Percentiles rank a stretch among this genome's conserved stretches.
These are phyloP conservation scores for Russula dissimulans DNA, from an alignment of 768 basidiomycete species.

Conservation along the genomic window DNA sequence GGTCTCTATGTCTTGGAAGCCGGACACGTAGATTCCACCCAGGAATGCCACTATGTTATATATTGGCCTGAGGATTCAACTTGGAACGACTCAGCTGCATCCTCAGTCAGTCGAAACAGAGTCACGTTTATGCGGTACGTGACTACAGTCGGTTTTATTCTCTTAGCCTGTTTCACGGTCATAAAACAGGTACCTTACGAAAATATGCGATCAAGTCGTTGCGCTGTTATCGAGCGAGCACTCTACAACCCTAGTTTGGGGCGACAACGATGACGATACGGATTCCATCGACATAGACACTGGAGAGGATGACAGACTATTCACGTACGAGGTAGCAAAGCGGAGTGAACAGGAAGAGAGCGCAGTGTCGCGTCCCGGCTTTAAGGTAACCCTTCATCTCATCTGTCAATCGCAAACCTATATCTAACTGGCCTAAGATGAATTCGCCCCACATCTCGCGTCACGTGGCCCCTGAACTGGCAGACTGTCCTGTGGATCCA, in stretches of 20 bases:
- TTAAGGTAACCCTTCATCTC: slow-evolving; percentile 30
- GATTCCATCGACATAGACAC: slow-evolving; percentile 30
- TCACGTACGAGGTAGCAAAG: slow-evolving; percentile 45
- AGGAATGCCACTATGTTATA: slow-evolving; percentile 35
- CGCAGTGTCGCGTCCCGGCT: slow-evolving; percentile 36
- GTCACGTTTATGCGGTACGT: slow-evolving; percentile 53
- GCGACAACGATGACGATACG: slow-evolving; percentile 24
- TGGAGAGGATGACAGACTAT: slow-evolving; percentile 38
- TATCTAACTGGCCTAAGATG: not conserved
- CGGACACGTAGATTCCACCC: not conserved
- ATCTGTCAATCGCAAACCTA: not conserved
- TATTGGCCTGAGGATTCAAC: slow-evolving; percentile 57
- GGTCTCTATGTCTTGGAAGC: not conserved
- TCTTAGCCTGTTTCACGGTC: not conserved
- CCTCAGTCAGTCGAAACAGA: slow-evolving; percentile 41
- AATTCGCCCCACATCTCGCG: not conserved
- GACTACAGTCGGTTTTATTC: not conserved
- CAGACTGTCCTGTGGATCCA: not conserved
- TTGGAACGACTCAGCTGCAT: slow-evolving; percentile 43
- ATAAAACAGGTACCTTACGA: not conserved
- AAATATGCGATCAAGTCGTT: slow-evolving; percentile 43
- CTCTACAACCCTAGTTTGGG: slow-evolving; percentile 37
- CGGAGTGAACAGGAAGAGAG: slow-evolving; percentile 48
- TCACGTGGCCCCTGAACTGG: not conserved
- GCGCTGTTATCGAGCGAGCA: slow-evolving; percentile 43